Conservation (phyloP, 192 early-diverging fungal species). For the Coemansia sp. region DNA sequence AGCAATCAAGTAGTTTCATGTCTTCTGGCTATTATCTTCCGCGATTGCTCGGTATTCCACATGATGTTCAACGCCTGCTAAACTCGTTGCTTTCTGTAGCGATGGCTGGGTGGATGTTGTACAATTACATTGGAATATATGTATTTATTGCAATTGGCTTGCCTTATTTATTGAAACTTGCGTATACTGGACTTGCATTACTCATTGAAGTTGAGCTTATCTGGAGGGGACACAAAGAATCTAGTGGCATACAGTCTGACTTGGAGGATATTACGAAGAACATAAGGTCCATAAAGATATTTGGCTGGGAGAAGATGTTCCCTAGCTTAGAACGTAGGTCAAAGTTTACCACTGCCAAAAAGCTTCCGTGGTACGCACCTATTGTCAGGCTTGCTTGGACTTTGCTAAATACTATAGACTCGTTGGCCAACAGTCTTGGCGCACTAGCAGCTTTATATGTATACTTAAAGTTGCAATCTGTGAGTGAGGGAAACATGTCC, state of each 20-base stretch:
- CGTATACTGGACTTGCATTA: background rate
- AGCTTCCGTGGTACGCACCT: too few species aligned
- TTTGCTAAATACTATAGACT: too few species aligned
- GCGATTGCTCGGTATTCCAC: background rate
- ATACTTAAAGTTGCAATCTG: background rate
- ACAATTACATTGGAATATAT: slow-evolving; percentile 19
- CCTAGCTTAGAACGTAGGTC: background rate
- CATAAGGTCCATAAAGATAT: too few species aligned
- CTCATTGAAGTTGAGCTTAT: background rate
- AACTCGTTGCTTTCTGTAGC: too few species aligned
- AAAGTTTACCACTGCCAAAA: background rate
- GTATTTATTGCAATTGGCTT: slow-evolving; percentile 1
- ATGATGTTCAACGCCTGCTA: background rate
- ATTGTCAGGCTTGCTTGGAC: too few species aligned
- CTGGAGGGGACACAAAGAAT: background rate
- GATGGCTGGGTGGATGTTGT: too few species aligned
- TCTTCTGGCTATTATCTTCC: background rate
- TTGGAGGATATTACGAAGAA: slow-evolving; percentile 13
- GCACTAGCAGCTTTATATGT: background rate
- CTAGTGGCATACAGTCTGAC: background rate
- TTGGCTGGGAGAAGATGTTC: slow-evolving; percentile 42
- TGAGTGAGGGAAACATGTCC: too few species aligned
- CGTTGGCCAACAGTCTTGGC: too few species aligned
- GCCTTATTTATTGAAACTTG: slow-evolving; percentile 4
- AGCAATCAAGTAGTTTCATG: background rate